These are phyloP conservation scores for Nicotiana rustica DNA, from an alignment of 305 asterid genomes.

Conservation along the genomic window DNA sequence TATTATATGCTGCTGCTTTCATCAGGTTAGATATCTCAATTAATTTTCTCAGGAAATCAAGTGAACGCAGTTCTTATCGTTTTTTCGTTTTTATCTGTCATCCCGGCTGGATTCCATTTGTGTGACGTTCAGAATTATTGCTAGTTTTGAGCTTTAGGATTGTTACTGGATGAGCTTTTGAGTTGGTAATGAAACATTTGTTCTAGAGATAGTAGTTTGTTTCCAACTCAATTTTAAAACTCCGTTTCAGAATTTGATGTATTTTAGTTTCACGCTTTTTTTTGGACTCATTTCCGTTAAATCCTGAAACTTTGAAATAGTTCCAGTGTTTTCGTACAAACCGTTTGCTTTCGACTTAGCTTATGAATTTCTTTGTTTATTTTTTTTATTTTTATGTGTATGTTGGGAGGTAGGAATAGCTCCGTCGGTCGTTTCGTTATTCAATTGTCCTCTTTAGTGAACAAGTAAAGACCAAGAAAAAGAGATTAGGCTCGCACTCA, in stretches of 20 bases:
- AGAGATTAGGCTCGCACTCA: no score
- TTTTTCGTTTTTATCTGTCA: neutral
- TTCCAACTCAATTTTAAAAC: neutral
- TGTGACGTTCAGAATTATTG: no score
- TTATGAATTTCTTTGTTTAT: no score
- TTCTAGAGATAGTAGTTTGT: neutral
- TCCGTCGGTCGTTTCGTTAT: no score
- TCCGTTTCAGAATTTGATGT: neutral
- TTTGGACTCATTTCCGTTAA: neutral
- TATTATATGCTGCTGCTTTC: neutral
- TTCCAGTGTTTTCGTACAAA: no score
- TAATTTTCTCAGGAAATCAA: neutral
- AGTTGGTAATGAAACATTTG: neutral
- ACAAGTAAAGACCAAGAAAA: no score
- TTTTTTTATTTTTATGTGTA: no score
- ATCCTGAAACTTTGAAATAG: neutral
- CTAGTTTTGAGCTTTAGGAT: no score
- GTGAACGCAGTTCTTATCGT: neutral
- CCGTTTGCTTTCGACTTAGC: no score
- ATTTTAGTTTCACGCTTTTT: neutral
- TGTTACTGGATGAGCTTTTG: neutral
- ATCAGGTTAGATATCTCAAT: constrained; percentile 14
- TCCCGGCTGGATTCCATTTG: neutral
- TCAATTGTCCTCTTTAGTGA: no score
- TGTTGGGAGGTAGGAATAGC: no score